A percentile compares a stretch with the other conserved stretches of the same genome.
Conservation (phyloP, 2,329 filamentous ascomycete species). For the Aspergillus fischeri region DNA sequence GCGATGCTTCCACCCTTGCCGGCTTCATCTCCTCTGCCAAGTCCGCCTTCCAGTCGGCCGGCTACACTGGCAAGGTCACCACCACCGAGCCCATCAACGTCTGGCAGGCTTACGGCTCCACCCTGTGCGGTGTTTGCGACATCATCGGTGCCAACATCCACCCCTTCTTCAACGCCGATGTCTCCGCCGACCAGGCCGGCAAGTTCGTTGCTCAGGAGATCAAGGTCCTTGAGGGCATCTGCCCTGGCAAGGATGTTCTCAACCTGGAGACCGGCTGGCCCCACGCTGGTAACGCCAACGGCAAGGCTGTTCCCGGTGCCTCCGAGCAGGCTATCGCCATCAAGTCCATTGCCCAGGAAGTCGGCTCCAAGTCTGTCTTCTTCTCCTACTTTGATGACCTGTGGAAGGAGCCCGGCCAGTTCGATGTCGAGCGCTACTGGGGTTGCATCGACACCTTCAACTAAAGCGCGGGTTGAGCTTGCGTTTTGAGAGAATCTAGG, state of each 20-base stretch:
- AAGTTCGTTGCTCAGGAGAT: slow-evolving; percentile 72
- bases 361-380: slow-evolving; percentile 68
- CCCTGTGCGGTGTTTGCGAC: slow-evolving; percentile 71
- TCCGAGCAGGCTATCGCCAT: slow-evolving; percentile 69
- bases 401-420: slow-evolving; percentile 73
- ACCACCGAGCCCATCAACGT: slow-evolving; percentile 81
- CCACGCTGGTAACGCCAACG: slow-evolving; percentile 64
- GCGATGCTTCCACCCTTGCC: slow-evolving; percentile 60
- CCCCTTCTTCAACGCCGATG: slow-evolving; percentile 82
- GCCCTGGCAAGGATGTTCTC: slow-evolving; percentile 67
- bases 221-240: slow-evolving; percentile 64
- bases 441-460: slow-evolving; percentile 57
- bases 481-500: slow-evolving; percentile 9
- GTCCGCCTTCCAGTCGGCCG: slow-evolving; percentile 56
- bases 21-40: slow-evolving; percentile 67
- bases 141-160: slow-evolving; percentile 83
- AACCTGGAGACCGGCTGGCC: slow-evolving; percentile 95
- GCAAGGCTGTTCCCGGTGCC: slow-evolving; percentile 63
- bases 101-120: slow-evolving; percentile 59
- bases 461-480: slow-evolving; percentile 24
- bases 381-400: slow-evolving; percentile 75
- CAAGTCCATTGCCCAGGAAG: slow-evolving; percentile 60
- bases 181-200: slow-evolving; percentile 64
- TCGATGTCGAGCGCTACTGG: slow-evolving; percentile 76
- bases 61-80: slow-evolving; percentile 72